Evolutionary conservation across 2,329 filamentous ascomycete species (phyloP).

Genomic region (Apiospora kogelbergensis): DNA sequence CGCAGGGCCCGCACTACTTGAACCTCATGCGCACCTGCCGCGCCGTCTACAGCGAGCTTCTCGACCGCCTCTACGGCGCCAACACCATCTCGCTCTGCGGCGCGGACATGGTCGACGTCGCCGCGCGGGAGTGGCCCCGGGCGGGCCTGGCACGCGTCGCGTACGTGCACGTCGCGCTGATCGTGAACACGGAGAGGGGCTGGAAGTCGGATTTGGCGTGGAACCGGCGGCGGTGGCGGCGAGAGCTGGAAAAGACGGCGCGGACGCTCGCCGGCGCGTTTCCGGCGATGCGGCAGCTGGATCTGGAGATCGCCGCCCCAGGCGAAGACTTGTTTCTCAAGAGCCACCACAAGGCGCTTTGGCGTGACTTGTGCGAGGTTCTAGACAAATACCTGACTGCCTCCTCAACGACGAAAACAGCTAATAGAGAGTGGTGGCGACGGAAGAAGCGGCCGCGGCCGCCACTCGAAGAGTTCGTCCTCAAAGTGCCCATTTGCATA

Average conservation of each 20-base stretch:
- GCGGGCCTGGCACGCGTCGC: neutral
- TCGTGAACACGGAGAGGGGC: neutral
- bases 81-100: neutral
- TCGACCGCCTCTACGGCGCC: neutral
- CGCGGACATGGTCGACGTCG: neutral
- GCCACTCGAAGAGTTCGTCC: neutral
- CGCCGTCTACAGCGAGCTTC: neutral
- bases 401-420: no score
- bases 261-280: neutral
- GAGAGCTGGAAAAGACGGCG: neutral
- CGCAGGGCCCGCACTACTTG: neutral
- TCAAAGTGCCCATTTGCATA: neutral
- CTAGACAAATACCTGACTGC: neutral
- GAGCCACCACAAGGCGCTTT: no score
- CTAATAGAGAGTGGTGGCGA: no score
- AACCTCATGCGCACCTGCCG: neutral
- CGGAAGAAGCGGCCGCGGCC: no score
- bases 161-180: neutral
- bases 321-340: no score
- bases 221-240: neutral
- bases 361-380: neutral
- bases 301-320: neutral
- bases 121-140: neutral
- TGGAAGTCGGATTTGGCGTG: no score
- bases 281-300: neutral